A percentile compares a stretch with the other conserved stretches of the same genome.
phyloP scores from a whole-genome alignment of 73 alveolate genomes.

The Blepharisma stoltei region DNA sequence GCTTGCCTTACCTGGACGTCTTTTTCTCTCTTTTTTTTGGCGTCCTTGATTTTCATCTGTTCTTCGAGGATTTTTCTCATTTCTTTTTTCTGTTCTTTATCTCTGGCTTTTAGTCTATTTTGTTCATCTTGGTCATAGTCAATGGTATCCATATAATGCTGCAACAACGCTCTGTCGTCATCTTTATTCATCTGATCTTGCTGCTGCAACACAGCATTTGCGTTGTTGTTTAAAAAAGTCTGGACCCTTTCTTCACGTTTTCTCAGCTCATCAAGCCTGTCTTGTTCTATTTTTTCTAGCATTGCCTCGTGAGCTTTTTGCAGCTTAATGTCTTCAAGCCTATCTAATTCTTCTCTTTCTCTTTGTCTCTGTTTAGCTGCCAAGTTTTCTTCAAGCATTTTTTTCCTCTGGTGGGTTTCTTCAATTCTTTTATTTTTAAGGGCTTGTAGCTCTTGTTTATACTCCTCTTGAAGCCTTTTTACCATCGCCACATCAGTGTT shows the following conservation, averaged over 20 bases:
- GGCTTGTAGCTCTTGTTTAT: not conserved
- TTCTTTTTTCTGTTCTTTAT: constrained; percentile 14
- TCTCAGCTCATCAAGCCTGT: constrained; percentile 9
- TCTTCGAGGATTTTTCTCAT: constrained; percentile 23
- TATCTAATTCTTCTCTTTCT: constrained; percentile 10
- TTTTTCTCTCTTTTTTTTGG: constrained; percentile 21
- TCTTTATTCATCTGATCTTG: not conserved
- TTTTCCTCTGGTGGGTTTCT: not conserved
- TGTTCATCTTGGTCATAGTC: constrained; percentile 29
- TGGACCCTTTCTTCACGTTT: constrained; percentile 24
- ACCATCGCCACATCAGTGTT: constrained; percentile 10
- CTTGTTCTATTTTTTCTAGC: constrained; percentile 31
- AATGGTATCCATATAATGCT: not conserved
- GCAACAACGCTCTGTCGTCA: constrained; percentile 10
- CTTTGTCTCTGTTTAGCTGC: not conserved
- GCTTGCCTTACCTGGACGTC: constrained; percentile 12
- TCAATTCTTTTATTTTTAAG: not conserved
- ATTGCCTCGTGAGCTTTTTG: constrained; percentile 9
- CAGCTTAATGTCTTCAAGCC: constrained; percentile 12
- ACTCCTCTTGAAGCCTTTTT: constrained; percentile 10
- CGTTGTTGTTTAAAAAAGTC: not conserved
- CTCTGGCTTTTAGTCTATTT: constrained; percentile 19
- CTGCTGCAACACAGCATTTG: not conserved
- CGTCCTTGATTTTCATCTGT: constrained; percentile 25
- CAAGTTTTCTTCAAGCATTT: constrained; percentile 34